These are phyloP conservation scores for Knoxia roxburghii DNA, from an alignment of 257 asterid species.

Conservation along the genomic window DNA sequence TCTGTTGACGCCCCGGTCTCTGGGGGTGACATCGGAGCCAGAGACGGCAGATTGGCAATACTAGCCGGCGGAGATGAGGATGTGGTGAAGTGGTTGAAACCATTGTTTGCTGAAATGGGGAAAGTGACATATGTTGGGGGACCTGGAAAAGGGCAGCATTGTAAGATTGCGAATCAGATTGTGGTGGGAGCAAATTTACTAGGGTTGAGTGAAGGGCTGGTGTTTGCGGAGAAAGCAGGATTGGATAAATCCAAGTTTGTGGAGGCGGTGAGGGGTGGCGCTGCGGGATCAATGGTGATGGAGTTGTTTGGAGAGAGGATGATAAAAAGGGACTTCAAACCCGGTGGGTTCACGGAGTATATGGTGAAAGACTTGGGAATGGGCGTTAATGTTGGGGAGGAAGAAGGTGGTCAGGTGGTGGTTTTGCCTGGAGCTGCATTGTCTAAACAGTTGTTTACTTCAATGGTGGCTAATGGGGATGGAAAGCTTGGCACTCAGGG, in stretches of 20 bases:
- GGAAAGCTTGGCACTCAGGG: constrained; percentile 80
- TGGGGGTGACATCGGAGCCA: constrained; percentile 83
- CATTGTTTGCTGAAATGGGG: constrained; percentile 64
- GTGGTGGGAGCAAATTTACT: constrained; percentile 54
- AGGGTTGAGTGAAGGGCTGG: constrained; percentile 83
- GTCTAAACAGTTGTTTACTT: constrained; percentile 66
- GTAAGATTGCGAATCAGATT: constrained; percentile 82
- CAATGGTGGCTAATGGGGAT: constrained; percentile 85
- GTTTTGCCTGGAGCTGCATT: constrained; percentile 82
- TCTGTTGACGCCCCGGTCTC: constrained; percentile 85
- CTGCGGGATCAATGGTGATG: constrained; percentile 81
- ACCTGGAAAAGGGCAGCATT: constrained; percentile 78
- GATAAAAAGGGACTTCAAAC: constrained; percentile 61
- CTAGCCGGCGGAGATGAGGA: constrained; percentile 61
- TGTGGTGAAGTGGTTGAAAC: constrained; percentile 66
- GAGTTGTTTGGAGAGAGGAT: constrained; percentile 81
- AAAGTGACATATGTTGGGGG: constrained; percentile 56
- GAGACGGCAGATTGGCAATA: constrained; percentile 60
- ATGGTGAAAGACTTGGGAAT: constrained; percentile 94
- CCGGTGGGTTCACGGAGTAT: constrained; percentile 80
- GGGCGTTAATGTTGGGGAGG: constrained; percentile 57
- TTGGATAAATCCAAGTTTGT: constrained; percentile 52
- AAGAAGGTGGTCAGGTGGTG: constrained; percentile 36
- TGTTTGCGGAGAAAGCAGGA: constrained; percentile 74
- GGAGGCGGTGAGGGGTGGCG: constrained; percentile 82